A percentile compares a stretch with the other conserved stretches of the same genome.
Conservation (phyloP, 345 rosid species). For the Noccaea caerulescens region DNA sequence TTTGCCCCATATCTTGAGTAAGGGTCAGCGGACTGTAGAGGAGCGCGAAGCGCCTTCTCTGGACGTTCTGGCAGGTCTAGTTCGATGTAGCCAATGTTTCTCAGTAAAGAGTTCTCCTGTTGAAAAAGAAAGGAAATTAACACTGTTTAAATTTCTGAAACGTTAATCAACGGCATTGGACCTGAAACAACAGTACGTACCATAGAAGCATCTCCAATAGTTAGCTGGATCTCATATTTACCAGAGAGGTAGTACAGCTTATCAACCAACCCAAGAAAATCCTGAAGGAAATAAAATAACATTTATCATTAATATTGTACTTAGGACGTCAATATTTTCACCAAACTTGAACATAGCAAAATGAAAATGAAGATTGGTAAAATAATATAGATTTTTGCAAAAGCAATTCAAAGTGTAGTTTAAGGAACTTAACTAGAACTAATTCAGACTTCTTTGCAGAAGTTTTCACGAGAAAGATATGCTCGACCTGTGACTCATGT, state of each 20-base stretch:
- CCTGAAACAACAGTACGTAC: constrained; percentile 50
- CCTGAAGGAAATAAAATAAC: constrained; percentile 52
- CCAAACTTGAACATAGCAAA: background rate
- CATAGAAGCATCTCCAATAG: constrained; percentile 92
- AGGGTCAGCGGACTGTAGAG: constrained; percentile 64
- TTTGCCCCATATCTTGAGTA: constrained; percentile 77
- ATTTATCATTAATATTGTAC: constrained; percentile 17
- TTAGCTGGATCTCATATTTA: constrained; percentile 81
- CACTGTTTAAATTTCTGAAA: constrained; percentile 14
- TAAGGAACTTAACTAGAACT: constrained; percentile 69
- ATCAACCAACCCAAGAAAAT: constrained; percentile 92
- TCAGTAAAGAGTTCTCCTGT: constrained; percentile 87
- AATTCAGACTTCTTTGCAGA: constrained; percentile 79
- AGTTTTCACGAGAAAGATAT: constrained; percentile 73
- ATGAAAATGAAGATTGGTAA: background rate
- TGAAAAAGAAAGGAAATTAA: constrained; percentile 3
- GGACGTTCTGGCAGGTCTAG: constrained; percentile 92
- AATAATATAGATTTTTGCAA: background rate
- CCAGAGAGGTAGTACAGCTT: constrained; percentile 94
- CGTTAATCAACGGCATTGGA: background rate
- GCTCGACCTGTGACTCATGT: constrained; percentile 87
- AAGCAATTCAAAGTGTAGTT: constrained; percentile 7
- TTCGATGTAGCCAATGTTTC: constrained; percentile 70
- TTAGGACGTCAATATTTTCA: background rate
- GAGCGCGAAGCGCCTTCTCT: constrained; percentile 86